Percentiles rank a stretch among this genome's conserved stretches.
These are phyloP conservation scores for Claviceps maximensis DNA, from an alignment of 2,329 filamentous ascomycete genomes.

Conservation along the genomic window DNA sequence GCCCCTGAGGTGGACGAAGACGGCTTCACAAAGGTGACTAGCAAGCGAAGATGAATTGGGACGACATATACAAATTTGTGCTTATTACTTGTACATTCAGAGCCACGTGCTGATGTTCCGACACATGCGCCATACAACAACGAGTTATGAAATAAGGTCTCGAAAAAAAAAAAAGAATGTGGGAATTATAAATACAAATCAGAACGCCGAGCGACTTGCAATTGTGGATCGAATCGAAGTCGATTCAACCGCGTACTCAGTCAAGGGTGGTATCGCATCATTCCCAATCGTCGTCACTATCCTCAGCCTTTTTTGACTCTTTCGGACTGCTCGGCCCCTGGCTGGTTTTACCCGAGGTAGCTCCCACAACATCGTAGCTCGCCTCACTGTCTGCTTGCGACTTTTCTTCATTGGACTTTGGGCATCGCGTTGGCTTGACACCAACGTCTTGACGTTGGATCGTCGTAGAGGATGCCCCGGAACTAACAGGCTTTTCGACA, in stretches of 20 bases:
- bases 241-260: not conserved
- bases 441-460: constrained; percentile 38
- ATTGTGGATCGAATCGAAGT: not conserved
- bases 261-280: constrained; percentile 1
- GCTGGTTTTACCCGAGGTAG: constrained; percentile 61
- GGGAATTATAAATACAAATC: constrained; percentile 14
- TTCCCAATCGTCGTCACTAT: constrained; percentile 18
- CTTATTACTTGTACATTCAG: not conserved
- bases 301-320: constrained; percentile 37
- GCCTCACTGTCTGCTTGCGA: constrained; percentile 87
- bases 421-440: constrained; percentile 52
- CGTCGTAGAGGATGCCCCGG: constrained; percentile 45
- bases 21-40: constrained; percentile 63
- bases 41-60: constrained; percentile 46
- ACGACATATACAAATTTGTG: constrained; percentile 1
- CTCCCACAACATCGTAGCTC: constrained; percentile 86
- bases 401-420: constrained; percentile 75
- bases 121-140: constrained; percentile 10
- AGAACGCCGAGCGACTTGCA: constrained; percentile 17
- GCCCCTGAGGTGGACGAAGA: constrained; percentile 68
- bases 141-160: constrained; percentile 1
- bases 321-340: constrained; percentile 59
- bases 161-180: not conserved
- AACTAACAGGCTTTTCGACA: constrained; percentile 26
- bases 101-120: constrained; percentile 14